These are phyloP conservation scores for Sclerotinia subarctica DNA, from an alignment of 2,329 filamentous ascomycete species.

Conservation along the genomic window DNA sequence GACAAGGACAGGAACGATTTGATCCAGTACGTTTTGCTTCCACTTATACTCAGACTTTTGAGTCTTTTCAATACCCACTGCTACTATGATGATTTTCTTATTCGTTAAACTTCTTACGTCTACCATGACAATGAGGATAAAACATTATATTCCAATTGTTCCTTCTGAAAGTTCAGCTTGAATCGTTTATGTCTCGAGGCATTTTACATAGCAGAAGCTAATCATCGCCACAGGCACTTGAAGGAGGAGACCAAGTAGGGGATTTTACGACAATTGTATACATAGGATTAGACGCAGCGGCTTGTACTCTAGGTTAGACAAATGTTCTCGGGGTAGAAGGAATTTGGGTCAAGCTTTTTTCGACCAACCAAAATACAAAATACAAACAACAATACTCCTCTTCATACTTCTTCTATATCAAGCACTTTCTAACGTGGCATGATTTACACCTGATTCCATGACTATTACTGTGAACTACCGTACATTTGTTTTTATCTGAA, in stretches of 20 bases:
- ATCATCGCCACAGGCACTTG: constrained; percentile 53
- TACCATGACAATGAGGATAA: constrained; percentile 45
- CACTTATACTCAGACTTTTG: neutral
- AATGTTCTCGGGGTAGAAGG: constrained; percentile 9
- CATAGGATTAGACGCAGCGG: constrained; percentile 32
- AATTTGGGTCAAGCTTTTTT: constrained; percentile 16
- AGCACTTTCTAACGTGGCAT: neutral
- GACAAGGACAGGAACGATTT: constrained; percentile 98
- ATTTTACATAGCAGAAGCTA: neutral
- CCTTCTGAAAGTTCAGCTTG: constrained; percentile 67
- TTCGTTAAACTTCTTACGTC: constrained; percentile 40
- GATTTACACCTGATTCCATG: neutral
- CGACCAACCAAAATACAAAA: constrained; percentile 25
- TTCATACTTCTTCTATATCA: constrained; percentile 14
- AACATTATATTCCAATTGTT: constrained; percentile 85
- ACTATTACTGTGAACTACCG: too few relatives aligned
- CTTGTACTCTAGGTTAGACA: constrained; percentile 37
- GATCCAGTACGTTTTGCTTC: constrained; percentile 74
- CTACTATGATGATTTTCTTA: constrained; percentile 45
- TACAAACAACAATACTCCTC: constrained; percentile 27
- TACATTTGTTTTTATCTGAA: neutral
- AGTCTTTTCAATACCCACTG: neutral
- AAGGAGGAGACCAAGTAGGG: constrained; percentile 67
- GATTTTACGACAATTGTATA: constrained; percentile 33
- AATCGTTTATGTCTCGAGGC: neutral